Conservation (phyloP, 257 asterid genomes). For the Lycium barbarum region DNA sequence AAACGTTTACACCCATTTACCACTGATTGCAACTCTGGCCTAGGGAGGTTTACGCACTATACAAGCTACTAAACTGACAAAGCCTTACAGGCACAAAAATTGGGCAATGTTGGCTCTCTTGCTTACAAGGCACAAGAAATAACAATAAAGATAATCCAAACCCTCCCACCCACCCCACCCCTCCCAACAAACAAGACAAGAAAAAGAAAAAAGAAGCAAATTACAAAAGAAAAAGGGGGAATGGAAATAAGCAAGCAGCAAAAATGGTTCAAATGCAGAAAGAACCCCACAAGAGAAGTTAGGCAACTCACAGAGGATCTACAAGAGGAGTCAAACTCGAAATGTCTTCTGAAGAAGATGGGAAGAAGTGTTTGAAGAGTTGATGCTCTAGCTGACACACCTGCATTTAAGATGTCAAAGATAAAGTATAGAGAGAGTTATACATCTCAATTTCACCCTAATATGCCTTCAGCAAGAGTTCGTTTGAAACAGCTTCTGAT, state of each 20-base stretch:
- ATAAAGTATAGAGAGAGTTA: background rate
- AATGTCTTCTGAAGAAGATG: constrained; percentile 94
- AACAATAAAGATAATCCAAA: background rate
- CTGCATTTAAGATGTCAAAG: constrained; percentile 53
- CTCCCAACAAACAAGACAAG: background rate
- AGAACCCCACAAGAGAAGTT: constrained; percentile 30
- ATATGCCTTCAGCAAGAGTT: constrained; percentile 6
- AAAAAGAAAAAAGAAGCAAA: background rate
- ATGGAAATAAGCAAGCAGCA: background rate
- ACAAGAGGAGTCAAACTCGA: constrained; percentile 90
- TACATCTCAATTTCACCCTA: background rate
- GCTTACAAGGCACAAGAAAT: background rate
- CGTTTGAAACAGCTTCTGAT: background rate
- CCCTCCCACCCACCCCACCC: background rate
- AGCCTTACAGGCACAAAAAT: background rate
- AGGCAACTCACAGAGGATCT: constrained; percentile 84
- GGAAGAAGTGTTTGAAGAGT: constrained; percentile 93
- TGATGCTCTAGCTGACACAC: constrained; percentile 95
- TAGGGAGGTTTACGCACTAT: background rate
- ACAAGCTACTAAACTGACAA: background rate
- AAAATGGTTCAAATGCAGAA: constrained; percentile 22
- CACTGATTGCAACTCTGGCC: background rate
- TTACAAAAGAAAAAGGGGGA: background rate
- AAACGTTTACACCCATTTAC: background rate
- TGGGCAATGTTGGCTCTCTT: constrained; percentile 6